Evolutionary conservation across 2,329 filamentous ascomycete genomes (phyloP).

Genomic region (Fusarium nisikadoi): DNA sequence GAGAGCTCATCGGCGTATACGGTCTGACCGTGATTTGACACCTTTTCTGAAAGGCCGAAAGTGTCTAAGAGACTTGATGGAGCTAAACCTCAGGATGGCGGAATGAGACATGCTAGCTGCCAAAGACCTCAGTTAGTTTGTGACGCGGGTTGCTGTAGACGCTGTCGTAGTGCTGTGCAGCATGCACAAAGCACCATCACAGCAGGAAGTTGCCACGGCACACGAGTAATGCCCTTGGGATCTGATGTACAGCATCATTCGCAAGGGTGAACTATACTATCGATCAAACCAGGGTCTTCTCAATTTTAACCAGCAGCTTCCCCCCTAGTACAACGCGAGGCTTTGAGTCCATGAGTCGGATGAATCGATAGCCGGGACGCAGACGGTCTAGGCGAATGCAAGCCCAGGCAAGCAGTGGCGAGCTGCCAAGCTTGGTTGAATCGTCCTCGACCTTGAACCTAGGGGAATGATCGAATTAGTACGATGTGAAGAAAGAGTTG

Average conservation of each 20-base stretch:
- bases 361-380: slow-evolving; percentile 64
- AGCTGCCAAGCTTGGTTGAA: slow-evolving; percentile 51
- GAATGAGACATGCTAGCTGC: neutral
- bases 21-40: neutral
- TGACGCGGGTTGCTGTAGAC: neutral
- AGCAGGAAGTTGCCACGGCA: slow-evolving; percentile 3
- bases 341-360: slow-evolving; percentile 60
- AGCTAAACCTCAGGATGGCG: neutral
- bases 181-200: neutral
- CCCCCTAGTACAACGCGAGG: slow-evolving; percentile 58
- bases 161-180: neutral
- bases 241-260: neutral
- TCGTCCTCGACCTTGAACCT: slow-evolving; percentile 68
- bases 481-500: slow-evolving; percentile 21
- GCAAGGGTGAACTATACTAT: neutral
- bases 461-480: slow-evolving; percentile 28
- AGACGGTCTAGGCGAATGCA: slow-evolving; percentile 70
- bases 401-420: slow-evolving; percentile 62
- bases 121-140: neutral
- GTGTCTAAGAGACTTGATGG: neutral
- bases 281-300: slow-evolving; percentile 56
- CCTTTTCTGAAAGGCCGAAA: neutral
- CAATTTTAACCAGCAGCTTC: slow-evolving; percentile 63
- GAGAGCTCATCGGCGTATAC: neutral
- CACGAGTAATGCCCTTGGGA: neutral